Base-by-base conservation (phyloP, 495 filamentous ascomycete genomes). In the Penicillium mononematosum region DNA sequence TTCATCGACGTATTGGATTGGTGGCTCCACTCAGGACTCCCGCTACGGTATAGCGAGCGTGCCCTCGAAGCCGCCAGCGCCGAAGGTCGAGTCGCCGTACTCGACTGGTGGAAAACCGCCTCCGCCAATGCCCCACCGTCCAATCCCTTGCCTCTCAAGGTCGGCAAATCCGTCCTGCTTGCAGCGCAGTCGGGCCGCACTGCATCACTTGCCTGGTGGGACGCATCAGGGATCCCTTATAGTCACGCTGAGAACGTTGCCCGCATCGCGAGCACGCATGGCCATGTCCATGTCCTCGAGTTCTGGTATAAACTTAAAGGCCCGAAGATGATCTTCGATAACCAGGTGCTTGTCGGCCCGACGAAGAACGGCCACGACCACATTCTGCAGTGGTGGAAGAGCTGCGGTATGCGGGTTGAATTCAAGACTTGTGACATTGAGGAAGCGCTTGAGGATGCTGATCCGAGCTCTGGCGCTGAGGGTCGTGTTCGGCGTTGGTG, bases 381-480 rank as follows among this genome's bases (percentile, higher is more conserved):
- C 20, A 90, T 96, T 29, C 71, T 97, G 14, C 89, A 96, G 66
- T 97, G 92, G 92, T 97, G 92, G 92, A 88, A 88, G 58, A 71
- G 75, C 47, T 89, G 86, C 58, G 87, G 87, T 0, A 79, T 90
- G 39, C 75, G 78, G 11, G 91, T 96, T 12, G 91, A 96, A 70
- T 97, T 96, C 68, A 93, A 92, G 74, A 95, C 92, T 9, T 96
- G 91, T 61, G 91, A 96, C 75, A 91, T 97, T 59, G 92, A 96
- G 69, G 92, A 96, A 73, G 92, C 92, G 10, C 75, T 97, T 54
- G 92, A 97, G 69, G 92, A 96, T 65, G 86, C 86, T 20, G 78
- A 88, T 50, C 85, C 88, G 5, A 80, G 86, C 56, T 71, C 79
- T 62, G 73, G 77, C 44, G 73, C 81, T 53, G 86, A 87, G 59